These are phyloP conservation scores for Pythium monospermum DNA, from an alignment of 352 stramenopile species.

Conservation along the genomic window DNA sequence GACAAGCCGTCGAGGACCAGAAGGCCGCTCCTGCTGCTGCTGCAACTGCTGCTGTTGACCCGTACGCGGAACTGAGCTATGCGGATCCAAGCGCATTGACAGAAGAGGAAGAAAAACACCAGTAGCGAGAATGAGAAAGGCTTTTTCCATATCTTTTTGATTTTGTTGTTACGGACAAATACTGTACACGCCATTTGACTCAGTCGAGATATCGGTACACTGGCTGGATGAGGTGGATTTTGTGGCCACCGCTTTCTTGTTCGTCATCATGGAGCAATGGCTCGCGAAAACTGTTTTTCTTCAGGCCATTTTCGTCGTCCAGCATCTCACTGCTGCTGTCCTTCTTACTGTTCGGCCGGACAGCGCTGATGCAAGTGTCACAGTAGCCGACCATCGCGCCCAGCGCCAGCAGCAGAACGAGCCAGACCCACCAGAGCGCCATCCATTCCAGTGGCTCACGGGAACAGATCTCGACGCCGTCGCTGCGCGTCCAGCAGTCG, in stretches of 20 bases:
- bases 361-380: slow-evolving; percentile 15
- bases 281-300: neutral
- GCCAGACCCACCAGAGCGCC: slow-evolving; percentile 66
- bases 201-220: slow-evolving; percentile 46
- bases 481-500: slow-evolving; percentile 56
- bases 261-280: slow-evolving; percentile 18
- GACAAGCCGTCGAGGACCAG: neutral
- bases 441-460: slow-evolving; percentile 40
- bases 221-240: slow-evolving; percentile 19
- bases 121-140: slow-evolving; percentile 16
- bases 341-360: neutral
- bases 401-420: slow-evolving; percentile 42
- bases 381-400: slow-evolving; percentile 31
- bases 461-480: slow-evolving; percentile 53
- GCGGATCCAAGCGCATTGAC: slow-evolving; percentile 31
- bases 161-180: neutral
- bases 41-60: slow-evolving; percentile 18
- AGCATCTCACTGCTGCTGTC: neutral
- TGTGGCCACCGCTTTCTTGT: neutral
- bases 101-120: slow-evolving; percentile 13
- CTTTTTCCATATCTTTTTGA: neutral
- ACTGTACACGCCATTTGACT: too few relatives aligned
- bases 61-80: slow-evolving; percentile 59
- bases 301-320: neutral
- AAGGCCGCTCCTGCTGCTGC: neutral